Evolutionary conservation across 78 protist species (phyloP), one percentile per base, ranked within the genome.

Genomic region (Pigoraptor vietnamica): DNA sequence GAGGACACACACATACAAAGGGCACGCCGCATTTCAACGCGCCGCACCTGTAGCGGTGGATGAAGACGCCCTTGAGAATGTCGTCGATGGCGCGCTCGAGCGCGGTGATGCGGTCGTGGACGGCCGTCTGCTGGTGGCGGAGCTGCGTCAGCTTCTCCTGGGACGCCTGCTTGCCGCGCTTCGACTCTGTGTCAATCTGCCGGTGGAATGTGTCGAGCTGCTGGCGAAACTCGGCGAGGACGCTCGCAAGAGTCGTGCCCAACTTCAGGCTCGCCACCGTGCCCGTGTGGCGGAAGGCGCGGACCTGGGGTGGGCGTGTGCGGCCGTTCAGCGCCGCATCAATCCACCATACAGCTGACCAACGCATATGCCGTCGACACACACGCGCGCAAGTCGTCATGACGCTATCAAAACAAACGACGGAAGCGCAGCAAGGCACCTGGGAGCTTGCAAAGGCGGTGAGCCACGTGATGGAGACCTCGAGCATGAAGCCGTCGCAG

Each of bases 211-310:
- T 10, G 23, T 1, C 1, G 40, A 40, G 35, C 33, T 37, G 38
- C 38, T 10, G 32, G 67, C 6, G 39, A 6, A 36, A 1, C 6
- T 33, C n/a, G 67, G 38, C 24, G 40, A 39, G 24, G 37, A 39
- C 90, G 24, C 33, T 39, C 81, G 39, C 23, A 40, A 88, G 90
- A 1, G 90, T 25, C 39, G 81, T 0, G 67, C 2, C 9, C 1
- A 88, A 24, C 24, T 36, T 67, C 67, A 38, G 24, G 56, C 39
- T 9, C 1, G 90, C 56, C 33, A 39, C 34, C 29, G 90, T 88
- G 37, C 67, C 90, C 32, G 90, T 88, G 90, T 88, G 90, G n/a
- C 90, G 90, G 90, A 88, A 88, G 37, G 90, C 81, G 39, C 90
- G 39, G 33, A 40, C 67, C 37, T 19, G 40, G 33, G 67, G 1